Evolutionary conservation across 352 stramenopile species (phyloP).

Genomic region (Globisporangium alternatum): DNA sequence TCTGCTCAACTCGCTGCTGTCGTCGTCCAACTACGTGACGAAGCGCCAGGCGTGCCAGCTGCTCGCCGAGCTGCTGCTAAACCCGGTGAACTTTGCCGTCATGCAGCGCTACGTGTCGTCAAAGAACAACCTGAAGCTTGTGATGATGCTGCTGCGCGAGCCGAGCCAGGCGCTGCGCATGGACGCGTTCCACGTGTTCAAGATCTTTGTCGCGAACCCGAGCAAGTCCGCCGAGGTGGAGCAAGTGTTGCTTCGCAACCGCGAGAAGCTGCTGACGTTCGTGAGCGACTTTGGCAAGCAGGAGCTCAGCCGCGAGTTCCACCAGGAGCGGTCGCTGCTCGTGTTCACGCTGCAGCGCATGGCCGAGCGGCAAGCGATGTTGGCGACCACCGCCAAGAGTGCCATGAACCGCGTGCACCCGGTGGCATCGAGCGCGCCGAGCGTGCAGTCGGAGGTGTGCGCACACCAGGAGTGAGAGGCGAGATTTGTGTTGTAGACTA

Average conservation of each 20-base stretch:
- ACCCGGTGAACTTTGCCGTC: conserved; percentile 70
- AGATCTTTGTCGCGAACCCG: conserved; percentile 87
- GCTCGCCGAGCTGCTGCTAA: conserved; percentile 68
- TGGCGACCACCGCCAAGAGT: background rate
- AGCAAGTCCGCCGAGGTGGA: conserved; percentile 76
- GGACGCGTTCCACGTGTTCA: conserved; percentile 87
- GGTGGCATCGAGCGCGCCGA: background rate
- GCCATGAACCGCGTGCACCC: conserved; percentile 2
- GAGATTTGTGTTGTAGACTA: conserved; percentile 8
- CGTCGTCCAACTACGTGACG: conserved; percentile 68
- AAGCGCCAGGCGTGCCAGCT: conserved; percentile 71
- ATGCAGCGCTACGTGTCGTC: conserved; percentile 80
- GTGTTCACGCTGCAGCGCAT: conserved; percentile 72
- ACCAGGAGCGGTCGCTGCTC: conserved; percentile 69
- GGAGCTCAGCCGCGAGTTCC: conserved; percentile 69
- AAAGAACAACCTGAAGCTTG: conserved; percentile 62
- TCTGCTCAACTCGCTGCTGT: conserved; percentile 57
- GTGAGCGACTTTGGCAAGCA: conserved; percentile 75
- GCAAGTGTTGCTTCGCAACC: conserved; percentile 68
- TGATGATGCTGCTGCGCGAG: conserved; percentile 77
- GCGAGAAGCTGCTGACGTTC: conserved; percentile 74
- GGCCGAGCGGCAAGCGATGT: conserved; percentile 22
- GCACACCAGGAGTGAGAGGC: conserved; percentile 3
- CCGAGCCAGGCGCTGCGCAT: conserved; percentile 73
- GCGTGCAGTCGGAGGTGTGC: conserved; percentile 9